A percentile compares a stretch with the other conserved stretches of the same genome.
phyloP scores from a whole-genome alignment of 768 basidiomycete species.

The Kwoniella sp. region DNA sequence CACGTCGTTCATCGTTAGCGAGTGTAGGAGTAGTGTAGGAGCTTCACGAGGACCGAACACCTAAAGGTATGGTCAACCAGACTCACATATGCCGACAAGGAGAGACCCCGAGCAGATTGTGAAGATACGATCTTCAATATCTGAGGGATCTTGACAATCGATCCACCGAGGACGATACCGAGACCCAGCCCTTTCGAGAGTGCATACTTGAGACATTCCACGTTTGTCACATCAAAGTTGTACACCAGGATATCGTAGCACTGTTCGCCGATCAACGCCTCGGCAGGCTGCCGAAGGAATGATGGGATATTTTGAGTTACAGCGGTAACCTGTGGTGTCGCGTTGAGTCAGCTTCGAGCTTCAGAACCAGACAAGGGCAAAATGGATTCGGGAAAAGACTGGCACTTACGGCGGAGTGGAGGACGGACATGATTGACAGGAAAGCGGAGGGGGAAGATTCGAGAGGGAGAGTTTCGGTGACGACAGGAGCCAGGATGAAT shows the following conservation, averaged over 20 bases:
- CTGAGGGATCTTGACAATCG: conserved; percentile 96
- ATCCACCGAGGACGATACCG: conserved; percentile 85
- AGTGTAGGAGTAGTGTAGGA: too few species aligned
- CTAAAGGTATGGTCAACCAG: not conserved
- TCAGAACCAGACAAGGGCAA: not conserved
- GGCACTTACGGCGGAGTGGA: conserved; percentile 27
- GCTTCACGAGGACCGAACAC: too few species aligned
- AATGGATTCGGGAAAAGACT: not conserved
- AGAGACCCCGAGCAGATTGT: conserved; percentile 80
- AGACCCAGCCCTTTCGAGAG: conserved; percentile 90
- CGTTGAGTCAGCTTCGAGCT: not conserved
- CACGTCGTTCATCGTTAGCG: not conserved
- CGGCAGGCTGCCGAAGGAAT: conserved; percentile 78
- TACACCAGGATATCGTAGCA: conserved; percentile 89
- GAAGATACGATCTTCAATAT: conserved; percentile 58
- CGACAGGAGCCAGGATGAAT: not conserved
- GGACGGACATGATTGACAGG: conserved; percentile 14
- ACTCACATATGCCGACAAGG: conserved; percentile 73
- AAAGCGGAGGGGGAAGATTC: not conserved
- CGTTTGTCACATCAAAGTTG: conserved; percentile 74
- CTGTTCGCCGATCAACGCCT: conserved; percentile 82
- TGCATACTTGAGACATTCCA: conserved; percentile 84
- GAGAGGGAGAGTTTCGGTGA: not conserved
- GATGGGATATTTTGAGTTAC: conserved; percentile 82
- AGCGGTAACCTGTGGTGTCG: conserved; percentile 38